Conservation (phyloP, 495 filamentous ascomycete genomes). For the Letharia lupina region DNA sequence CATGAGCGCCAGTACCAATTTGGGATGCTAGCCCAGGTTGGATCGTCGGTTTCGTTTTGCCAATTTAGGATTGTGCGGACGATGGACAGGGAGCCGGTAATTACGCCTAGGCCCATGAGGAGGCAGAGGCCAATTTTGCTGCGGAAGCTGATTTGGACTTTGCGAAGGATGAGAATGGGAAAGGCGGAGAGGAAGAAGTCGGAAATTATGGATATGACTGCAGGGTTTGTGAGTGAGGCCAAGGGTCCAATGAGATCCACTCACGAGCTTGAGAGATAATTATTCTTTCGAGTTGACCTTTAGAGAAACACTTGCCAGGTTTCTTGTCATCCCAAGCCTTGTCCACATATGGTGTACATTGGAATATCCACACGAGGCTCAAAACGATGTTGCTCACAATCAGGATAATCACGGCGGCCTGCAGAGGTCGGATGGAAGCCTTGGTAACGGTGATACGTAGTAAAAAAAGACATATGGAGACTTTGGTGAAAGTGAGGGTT, state of each 20-base stretch:
- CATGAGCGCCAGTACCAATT: slow-evolving; percentile 23
- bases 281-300: slow-evolving; percentile 20
- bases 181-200: slow-evolving; percentile 33
- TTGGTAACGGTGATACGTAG: slow-evolving; percentile 18
- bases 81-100: no score
- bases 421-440: slow-evolving; percentile 11
- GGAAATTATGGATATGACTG: slow-evolving; percentile 22
- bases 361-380: slow-evolving; percentile 16
- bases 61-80: slow-evolving; percentile 20
- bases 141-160: slow-evolving; percentile 27
- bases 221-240: no score
- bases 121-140: slow-evolving; percentile 31
- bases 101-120: slow-evolving; percentile 33
- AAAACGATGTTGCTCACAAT: slow-evolving; percentile 14
- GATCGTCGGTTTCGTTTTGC: slow-evolving; percentile 18
- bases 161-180: slow-evolving; percentile 32
- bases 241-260: neutral
- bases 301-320: slow-evolving; percentile 15
- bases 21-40: slow-evolving; percentile 8
- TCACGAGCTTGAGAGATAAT: slow-evolving; percentile 22
- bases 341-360: slow-evolving; percentile 20
- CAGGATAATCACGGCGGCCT: slow-evolving; percentile 10
- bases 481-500: slow-evolving; percentile 21
- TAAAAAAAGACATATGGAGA: slow-evolving; percentile 23
- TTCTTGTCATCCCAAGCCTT: slow-evolving; percentile 16